Conservation (phyloP, 2,329 filamentous ascomycete genomes). For the Nemania abortiva region DNA sequence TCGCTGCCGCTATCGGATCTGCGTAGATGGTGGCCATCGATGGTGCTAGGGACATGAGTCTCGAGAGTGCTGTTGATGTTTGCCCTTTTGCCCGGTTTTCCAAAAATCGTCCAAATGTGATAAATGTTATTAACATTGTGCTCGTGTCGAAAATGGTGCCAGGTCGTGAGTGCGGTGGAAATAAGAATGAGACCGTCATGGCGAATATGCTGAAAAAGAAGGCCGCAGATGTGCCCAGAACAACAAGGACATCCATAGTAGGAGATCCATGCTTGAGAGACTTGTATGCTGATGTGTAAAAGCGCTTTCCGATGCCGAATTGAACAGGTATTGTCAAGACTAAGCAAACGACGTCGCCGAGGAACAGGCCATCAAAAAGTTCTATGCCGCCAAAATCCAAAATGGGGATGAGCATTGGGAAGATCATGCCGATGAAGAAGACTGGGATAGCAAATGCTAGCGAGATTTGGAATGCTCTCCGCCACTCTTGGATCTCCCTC, state of each 20-base stretch:
- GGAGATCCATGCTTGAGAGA: conserved; percentile 90
- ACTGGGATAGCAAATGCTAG: conserved; percentile 88
- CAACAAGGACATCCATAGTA: conserved; percentile 97
- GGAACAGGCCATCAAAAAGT: conserved; percentile 80
- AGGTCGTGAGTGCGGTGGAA: conserved; percentile 82
- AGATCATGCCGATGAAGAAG: conserved; percentile 90
- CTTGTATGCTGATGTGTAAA: conserved; percentile 94
- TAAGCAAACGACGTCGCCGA: conserved; percentile 89
- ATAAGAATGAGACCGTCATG: conserved; percentile 84
- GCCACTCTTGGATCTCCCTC: conserved; percentile 95
- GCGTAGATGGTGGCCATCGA: conserved; percentile 98
- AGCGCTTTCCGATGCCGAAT: conserved; percentile 94
- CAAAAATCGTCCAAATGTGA: conserved; percentile 88
- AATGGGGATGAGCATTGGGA: conserved; percentile 84
- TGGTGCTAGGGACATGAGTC: conserved; percentile 94
- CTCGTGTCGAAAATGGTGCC: conserved; percentile 96
- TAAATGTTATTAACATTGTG: conserved; percentile 97
- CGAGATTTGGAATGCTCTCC: conserved; percentile 81
- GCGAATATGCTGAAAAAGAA: conserved; percentile 94
- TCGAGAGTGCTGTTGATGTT: conserved; percentile 92
- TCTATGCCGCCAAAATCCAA: conserved; percentile 81
- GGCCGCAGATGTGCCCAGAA: conserved; percentile 91
- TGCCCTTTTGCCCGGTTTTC: conserved; percentile 97
- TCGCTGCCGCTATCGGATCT: conserved; percentile 93
- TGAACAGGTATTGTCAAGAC: conserved; percentile 90